A percentile compares a stretch with the other conserved stretches of the same genome.
phyloP scores from a whole-genome alignment of 2,329 filamentous ascomycete genomes.

The Fusarium sp. region DNA sequence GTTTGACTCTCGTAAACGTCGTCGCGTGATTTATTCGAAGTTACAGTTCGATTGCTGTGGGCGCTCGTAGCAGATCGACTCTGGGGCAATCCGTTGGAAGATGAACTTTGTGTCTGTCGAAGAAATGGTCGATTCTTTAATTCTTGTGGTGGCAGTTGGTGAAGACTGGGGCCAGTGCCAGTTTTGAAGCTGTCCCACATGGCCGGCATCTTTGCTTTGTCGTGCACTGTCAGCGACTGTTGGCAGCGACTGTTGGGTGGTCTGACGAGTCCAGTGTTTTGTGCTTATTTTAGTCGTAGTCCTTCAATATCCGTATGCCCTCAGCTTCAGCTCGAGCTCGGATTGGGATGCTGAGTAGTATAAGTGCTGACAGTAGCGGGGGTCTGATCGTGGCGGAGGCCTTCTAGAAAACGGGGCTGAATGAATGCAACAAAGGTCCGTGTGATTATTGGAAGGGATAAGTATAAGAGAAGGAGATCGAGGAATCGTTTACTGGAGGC shows the following conservation, averaged over 20 bases:
- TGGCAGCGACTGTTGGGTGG: conserved; percentile 20
- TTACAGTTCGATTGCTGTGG: conserved; percentile 25
- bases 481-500: conserved; percentile 28
- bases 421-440: conserved; percentile 8
- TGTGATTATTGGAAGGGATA: conserved; percentile 11
- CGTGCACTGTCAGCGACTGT: conserved; percentile 12
- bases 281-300: conserved; percentile 40
- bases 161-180: conserved; percentile 36
- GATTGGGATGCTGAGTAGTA: conserved; percentile 19
- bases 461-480: conserved; percentile 15
- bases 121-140: conserved; percentile 47
- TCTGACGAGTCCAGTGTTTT: background rate
- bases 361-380: conserved; percentile 37
- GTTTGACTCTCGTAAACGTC: conserved; percentile 26
- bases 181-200: conserved; percentile 47
- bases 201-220: conserved; percentile 41
- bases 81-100: conserved; percentile 25
- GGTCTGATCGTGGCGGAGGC: conserved; percentile 22
- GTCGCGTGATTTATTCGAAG: conserved; percentile 28
- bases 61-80: conserved; percentile 30
- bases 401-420: conserved; percentile 24
- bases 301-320: conserved; percentile 12
- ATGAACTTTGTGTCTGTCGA: conserved; percentile 30
- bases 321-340: conserved; percentile 15
- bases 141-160: conserved; percentile 42